Percentiles rank a stretch among this genome's conserved stretches.
Conservation (phyloP, 495 filamentous ascomycete genomes). For the Trichoderma parareesei region DNA sequence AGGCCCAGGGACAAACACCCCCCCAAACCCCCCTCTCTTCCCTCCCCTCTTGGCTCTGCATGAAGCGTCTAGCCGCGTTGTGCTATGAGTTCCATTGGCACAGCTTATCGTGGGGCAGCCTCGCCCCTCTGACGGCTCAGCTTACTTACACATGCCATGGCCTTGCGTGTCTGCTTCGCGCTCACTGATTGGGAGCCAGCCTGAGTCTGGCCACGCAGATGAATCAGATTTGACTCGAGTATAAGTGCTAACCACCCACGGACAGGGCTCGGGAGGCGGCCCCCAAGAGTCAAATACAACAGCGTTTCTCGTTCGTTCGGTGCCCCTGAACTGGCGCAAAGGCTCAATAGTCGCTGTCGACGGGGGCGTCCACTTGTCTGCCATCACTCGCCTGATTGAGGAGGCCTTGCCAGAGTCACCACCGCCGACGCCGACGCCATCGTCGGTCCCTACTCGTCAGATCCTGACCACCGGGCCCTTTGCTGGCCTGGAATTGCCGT, state of each 20-base stretch:
- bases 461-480: conserved; percentile 54
- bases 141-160: background rate
- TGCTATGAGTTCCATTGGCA: conserved; percentile 4
- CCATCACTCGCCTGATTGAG: conserved; percentile 66
- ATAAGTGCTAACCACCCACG: conserved; percentile 19
- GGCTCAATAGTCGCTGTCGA: conserved; percentile 83
- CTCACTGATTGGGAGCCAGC: background rate
- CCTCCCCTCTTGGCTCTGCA: background rate
- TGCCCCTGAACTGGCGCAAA: conserved; percentile 65
- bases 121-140: background rate
- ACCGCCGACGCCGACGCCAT: conserved; percentile 13
- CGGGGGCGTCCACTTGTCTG: conserved; percentile 80
- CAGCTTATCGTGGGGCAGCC: conserved; percentile 7
- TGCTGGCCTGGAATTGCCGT: conserved; percentile 58
- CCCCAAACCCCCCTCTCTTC: background rate
- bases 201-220: background rate
- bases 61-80: conserved; percentile 1
- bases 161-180: background rate
- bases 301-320: conserved; percentile 77
- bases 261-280: conserved; percentile 81
- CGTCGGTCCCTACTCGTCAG: conserved; percentile 15
- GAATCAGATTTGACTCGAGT: background rate
- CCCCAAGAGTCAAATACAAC: conserved; percentile 85
- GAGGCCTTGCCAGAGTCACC: conserved; percentile 21
- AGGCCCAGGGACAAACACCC: background rate